phyloP scores from a whole-genome alignment of 164 flowering plant species.

The Euptelea pleiosperma region DNA sequence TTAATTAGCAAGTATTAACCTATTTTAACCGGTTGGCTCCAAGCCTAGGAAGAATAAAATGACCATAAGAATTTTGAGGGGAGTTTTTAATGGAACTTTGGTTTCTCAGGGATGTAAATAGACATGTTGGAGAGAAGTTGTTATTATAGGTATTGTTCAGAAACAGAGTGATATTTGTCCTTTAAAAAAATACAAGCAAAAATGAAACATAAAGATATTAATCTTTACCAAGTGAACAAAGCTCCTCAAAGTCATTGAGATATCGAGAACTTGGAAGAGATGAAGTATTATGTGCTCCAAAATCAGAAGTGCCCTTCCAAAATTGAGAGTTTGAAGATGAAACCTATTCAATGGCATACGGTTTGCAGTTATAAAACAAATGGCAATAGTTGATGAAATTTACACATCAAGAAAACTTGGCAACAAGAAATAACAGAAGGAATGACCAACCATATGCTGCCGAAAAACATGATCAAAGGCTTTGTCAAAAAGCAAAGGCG shows the following conservation, averaged over 20 bases:
- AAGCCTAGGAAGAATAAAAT: too few species aligned
- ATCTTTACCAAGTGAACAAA: slow-evolving; percentile 68
- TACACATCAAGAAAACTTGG: not conserved
- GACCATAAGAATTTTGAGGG: too few species aligned
- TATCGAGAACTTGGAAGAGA: slow-evolving; percentile 75
- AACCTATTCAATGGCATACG: slow-evolving; percentile 33
- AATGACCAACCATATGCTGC: slow-evolving; percentile 52
- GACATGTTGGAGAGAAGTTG: not conserved
- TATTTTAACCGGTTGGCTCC: too few species aligned
- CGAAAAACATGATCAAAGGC: slow-evolving; percentile 63
- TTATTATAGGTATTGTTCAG: not conserved
- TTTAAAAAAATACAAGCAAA: not conserved
- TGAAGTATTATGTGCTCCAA: slow-evolving; percentile 34
- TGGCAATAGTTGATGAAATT: not conserved
- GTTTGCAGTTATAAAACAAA: slow-evolving; percentile 2
- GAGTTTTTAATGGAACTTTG: too few species aligned
- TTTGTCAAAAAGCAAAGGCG: slow-evolving; percentile 50
- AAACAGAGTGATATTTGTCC: not conserved
- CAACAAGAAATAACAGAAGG: not conserved
- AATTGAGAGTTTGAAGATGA: slow-evolving; percentile 61
- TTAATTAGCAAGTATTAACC: too few species aligned
- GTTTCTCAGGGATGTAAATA: too few species aligned
- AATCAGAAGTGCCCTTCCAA: slow-evolving; percentile 65
- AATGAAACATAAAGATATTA: not conserved
- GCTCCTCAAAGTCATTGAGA: slow-evolving; percentile 93